A percentile compares a stretch with the other conserved stretches of the same genome.
These are phyloP conservation scores for Gnaphalium uliginosum DNA, from an alignment of 129 eudicot species.

Conservation along the genomic window DNA sequence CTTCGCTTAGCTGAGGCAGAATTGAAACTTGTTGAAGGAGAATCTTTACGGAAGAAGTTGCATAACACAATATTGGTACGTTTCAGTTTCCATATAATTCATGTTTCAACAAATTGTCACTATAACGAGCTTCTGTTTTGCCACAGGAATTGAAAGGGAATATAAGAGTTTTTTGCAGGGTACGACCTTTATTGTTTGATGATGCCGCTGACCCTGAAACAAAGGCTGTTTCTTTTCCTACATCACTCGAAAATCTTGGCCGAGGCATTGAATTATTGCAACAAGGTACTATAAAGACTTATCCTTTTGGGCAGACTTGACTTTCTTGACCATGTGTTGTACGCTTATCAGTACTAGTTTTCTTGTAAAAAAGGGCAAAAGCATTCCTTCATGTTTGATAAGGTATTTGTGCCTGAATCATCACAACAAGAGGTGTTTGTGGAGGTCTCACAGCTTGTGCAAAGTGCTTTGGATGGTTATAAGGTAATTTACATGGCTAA, in stretches of 20 bases:
- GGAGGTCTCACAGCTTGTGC: constrained; percentile 95
- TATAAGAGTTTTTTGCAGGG: constrained; percentile 96
- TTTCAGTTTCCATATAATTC: neutral
- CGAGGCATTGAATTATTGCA: constrained; percentile 82
- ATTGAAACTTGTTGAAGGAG: constrained; percentile 77
- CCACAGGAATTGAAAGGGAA: constrained; percentile 95
- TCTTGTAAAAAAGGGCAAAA: constrained; percentile 63
- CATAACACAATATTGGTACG: constrained; percentile 90
- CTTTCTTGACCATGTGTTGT: constrained; percentile 1
- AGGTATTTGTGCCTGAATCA: constrained; percentile 83
- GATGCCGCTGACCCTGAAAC: constrained; percentile 60
- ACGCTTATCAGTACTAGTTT: neutral
- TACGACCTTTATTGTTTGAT: constrained; percentile 75
- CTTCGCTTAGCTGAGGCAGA: constrained; percentile 84
- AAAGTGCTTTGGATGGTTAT: constrained; percentile 98
- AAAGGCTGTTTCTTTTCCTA: constrained; percentile 66
- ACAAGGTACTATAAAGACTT: constrained; percentile 53
- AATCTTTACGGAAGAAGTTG: constrained; percentile 77
- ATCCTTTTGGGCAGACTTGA: neutral
- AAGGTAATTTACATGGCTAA: constrained; percentile 52
- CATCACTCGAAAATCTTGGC: constrained; percentile 68
- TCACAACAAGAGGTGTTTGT: constrained; percentile 89
- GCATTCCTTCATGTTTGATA: constrained; percentile 78
- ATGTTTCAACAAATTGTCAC: neutral
- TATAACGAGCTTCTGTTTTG: constrained; percentile 14